phyloP scores from a whole-genome alignment of 2,329 filamentous ascomycete genomes.

The Xylaria sp. region DNA sequence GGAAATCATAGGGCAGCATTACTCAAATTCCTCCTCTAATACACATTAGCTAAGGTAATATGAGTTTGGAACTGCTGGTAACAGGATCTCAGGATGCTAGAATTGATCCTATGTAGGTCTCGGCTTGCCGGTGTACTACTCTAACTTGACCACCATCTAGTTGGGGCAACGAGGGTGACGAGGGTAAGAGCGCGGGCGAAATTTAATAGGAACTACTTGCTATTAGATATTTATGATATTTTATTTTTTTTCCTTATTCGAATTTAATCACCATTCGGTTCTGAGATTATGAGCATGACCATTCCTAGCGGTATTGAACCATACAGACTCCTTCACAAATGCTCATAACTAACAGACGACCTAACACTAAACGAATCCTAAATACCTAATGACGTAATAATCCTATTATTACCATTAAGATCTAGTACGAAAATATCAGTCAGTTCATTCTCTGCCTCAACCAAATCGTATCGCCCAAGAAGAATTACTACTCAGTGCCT shows the following conservation, averaged over 20 bases:
- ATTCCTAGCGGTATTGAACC: neutral
- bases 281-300: neutral
- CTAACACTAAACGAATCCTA: neutral
- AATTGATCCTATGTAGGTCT: conserved; percentile 23
- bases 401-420: neutral
- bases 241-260: neutral
- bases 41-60: conserved; percentile 1
- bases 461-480: neutral
- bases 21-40: conserved; percentile 1
- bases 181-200: neutral
- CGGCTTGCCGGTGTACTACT: conserved; percentile 19
- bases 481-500: too few species aligned
- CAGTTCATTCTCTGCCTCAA: neutral
- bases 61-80: conserved; percentile 12
- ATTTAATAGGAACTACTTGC: neutral
- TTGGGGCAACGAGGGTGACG: neutral
- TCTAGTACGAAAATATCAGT: neutral
- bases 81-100: conserved; percentile 5
- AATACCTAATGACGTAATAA: neutral
- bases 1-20: conserved; percentile 4
- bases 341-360: neutral
- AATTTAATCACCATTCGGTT: neutral
- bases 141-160: conserved; percentile 21
- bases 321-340: neutral
- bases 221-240: neutral